Evolutionary conservation across 257 asterid genomes (phyloP).

Genomic region (Solanum sejunctum): DNA sequence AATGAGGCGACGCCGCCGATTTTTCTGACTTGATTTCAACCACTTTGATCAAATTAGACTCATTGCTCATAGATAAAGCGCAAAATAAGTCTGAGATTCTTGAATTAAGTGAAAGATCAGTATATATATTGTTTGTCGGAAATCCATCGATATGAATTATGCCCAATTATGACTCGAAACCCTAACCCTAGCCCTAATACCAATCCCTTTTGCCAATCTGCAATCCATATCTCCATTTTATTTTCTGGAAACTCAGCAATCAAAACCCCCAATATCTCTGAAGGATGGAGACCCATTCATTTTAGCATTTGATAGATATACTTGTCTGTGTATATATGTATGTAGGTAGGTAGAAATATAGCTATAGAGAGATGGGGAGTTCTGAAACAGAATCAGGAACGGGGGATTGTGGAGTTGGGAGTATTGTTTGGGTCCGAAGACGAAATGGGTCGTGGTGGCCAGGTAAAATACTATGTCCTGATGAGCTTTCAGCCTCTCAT

Average conservation of each 20-base stretch:
- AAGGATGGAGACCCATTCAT: neutral
- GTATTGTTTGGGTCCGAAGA: conserved; percentile 97
- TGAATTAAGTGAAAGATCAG: conserved; percentile 11
- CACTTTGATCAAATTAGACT: neutral
- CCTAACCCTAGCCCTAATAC: conserved; percentile 37
- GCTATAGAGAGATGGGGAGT: conserved; percentile 36
- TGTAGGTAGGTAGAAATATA: neutral
- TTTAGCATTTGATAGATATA: conserved; percentile 1
- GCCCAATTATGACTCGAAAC: conserved; percentile 38
- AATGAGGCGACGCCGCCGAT: neutral
- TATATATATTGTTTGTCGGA: conserved; percentile 18
- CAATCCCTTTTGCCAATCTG: conserved; percentile 10
- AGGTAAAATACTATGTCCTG: conserved; percentile 83
- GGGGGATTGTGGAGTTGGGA: conserved; percentile 73
- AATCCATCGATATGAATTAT: conserved; percentile 30
- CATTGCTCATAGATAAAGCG: neutral
- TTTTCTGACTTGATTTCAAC: neutral
- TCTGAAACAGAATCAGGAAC: conserved; percentile 56
- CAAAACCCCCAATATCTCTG: conserved; percentile 8
- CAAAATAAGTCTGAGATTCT: neutral
- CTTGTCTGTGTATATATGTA: no score
- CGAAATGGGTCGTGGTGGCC: conserved; percentile 99
- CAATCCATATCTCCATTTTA: conserved; percentile 9
- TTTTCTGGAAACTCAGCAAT: conserved; percentile 32
- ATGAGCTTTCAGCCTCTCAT: conserved; percentile 71